Conservation (phyloP, 2,329 filamentous ascomycete species). For the Myriosclerotinia duriaeana region DNA sequence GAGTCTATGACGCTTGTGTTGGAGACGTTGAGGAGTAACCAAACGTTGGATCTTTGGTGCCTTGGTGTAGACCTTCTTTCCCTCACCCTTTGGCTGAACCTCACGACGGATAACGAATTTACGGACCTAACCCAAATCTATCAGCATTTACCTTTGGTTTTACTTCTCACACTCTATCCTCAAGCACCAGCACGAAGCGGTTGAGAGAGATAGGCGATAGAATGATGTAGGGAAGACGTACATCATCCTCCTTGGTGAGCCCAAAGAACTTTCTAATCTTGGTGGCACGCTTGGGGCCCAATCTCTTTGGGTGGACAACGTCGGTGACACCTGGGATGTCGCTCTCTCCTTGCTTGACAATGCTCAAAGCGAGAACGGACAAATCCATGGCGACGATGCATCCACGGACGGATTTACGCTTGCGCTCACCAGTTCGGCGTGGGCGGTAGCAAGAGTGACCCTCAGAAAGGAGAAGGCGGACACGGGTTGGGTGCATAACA, state of each 20-base stretch:
- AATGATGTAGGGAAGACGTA: constrained; percentile 65
- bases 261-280: constrained; percentile 99
- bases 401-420: constrained; percentile 98
- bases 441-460: constrained; percentile 99
- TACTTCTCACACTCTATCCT: constrained; percentile 58
- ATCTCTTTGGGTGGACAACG: constrained; percentile 96
- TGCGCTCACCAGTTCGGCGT: constrained; percentile 96
- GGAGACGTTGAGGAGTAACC: constrained; percentile 97
- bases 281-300: constrained; percentile 98
- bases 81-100: constrained; percentile 94
- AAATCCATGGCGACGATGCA: constrained; percentile 98
- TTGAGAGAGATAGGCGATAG: constrained; percentile 64
- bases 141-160: constrained; percentile 32
- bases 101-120: constrained; percentile 99
- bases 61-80: constrained; percentile 99
- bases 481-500: constrained; percentile 98
- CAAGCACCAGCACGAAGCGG: constrained; percentile 24
- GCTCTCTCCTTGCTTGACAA: constrained; percentile 96
- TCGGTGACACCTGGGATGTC: constrained; percentile 97
- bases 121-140: constrained; percentile 66
- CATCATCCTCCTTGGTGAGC: constrained; percentile 99
- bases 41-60: constrained; percentile 99
- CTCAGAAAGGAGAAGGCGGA: constrained; percentile 90
- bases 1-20: constrained; percentile 98
- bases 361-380: constrained; percentile 86